These are phyloP conservation scores for Solanum acaule DNA, from an alignment of 257 asterid genomes.

Conservation along the genomic window DNA sequence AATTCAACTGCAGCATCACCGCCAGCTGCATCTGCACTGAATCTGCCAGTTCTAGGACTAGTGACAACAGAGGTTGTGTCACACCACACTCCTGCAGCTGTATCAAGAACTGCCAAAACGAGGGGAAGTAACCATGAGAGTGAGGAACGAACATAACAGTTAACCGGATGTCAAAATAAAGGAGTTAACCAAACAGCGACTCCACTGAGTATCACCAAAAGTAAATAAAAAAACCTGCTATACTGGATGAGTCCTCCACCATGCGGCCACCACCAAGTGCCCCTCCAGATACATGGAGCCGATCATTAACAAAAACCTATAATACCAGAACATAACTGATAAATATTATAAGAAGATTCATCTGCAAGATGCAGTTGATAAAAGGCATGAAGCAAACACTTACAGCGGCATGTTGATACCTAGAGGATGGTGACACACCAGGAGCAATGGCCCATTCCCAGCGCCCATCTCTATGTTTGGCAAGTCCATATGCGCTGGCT, in stretches of 20 bases:
- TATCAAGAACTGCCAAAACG: constrained; percentile 65
- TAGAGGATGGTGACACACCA: constrained; percentile 97
- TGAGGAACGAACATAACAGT: not conserved
- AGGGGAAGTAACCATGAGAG: not conserved
- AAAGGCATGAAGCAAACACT: constrained; percentile 12
- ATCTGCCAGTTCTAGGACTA: constrained; percentile 92
- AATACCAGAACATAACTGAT: constrained; percentile 1
- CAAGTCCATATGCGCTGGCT: constrained; percentile 98
- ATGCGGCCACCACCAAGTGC: constrained; percentile 99
- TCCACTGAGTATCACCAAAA: not conserved
- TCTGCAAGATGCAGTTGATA: not conserved
- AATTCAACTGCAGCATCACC: constrained; percentile 98
- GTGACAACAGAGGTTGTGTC: constrained; percentile 94
- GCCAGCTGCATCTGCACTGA: constrained; percentile 98
- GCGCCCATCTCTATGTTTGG: constrained; percentile 99
- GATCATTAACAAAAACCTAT: constrained; percentile 96
- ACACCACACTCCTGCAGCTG: constrained; percentile 99
- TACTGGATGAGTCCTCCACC: constrained; percentile 99
- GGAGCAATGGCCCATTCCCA: constrained; percentile 99
- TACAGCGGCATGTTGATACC: constrained; percentile 99
- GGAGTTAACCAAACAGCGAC: not conserved
- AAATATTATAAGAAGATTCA: not conserved
- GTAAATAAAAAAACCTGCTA: constrained; percentile 59
- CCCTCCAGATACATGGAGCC: constrained; percentile 99
- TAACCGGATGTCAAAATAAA: not conserved